Conservation (phyloP, 2,329 filamentous ascomycete species). For the Diaporthe australafricana region DNA sequence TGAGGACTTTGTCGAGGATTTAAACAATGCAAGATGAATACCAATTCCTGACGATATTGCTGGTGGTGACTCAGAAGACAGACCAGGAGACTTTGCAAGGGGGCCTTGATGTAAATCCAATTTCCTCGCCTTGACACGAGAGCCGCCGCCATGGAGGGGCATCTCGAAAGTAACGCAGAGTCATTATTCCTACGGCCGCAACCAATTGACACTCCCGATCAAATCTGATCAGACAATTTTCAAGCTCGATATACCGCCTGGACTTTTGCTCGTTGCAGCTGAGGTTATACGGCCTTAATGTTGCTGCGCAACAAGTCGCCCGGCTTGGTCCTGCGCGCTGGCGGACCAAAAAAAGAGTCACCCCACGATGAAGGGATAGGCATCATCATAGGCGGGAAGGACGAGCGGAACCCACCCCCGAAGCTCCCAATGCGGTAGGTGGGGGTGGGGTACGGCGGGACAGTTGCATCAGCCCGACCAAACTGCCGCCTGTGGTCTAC, state of each 20-base stretch:
- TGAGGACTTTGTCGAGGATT: neutral
- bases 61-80: constrained; percentile 34
- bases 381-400: neutral
- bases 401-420: constrained; percentile 3
- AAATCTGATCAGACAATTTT: neutral
- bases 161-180: neutral
- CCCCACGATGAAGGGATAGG: neutral
- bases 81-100: constrained; percentile 12
- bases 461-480: constrained; percentile 9
- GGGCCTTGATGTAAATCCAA: constrained; percentile 18
- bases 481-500: neutral
- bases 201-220: neutral
- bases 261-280: neutral
- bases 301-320: neutral
- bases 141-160: constrained; percentile 1
- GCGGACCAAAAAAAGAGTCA: neutral
- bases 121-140: constrained; percentile 17
- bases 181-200: neutral
- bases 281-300: neutral
- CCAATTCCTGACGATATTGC: neutral
- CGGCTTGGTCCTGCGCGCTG: neutral
- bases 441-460: constrained; percentile 22
- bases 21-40: neutral
- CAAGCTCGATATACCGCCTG: neutral
- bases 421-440: constrained; percentile 4